Conservation (phyloP, 495 filamentous ascomycete species). For the Xylaria nigripes region DNA sequence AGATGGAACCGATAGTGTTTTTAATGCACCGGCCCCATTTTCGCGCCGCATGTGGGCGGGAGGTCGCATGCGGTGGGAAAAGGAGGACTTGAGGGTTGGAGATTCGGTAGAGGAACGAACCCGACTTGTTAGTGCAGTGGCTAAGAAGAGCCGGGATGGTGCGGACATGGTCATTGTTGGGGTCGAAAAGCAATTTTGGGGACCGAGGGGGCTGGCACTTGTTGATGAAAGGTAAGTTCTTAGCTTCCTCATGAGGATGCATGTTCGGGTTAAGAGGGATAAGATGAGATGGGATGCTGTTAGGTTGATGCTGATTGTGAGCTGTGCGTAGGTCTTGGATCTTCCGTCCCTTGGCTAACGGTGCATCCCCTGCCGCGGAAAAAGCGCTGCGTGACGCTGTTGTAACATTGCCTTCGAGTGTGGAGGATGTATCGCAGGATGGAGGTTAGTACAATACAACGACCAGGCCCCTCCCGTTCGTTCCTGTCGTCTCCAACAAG, state of each 20-base stretch:
- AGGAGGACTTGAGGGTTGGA: constrained; percentile 32
- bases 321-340: constrained; percentile 47
- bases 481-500: neutral
- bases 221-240: constrained; percentile 42
- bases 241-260: neutral
- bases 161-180: constrained; percentile 59
- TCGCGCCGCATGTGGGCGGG: constrained; percentile 66
- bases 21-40: constrained; percentile 51
- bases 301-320: neutral
- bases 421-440: constrained; percentile 8
- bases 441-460: neutral
- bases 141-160: constrained; percentile 46
- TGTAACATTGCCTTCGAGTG: constrained; percentile 6
- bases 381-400: neutral
- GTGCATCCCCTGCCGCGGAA: constrained; percentile 7
- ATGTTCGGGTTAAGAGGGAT: neutral
- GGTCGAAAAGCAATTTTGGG: constrained; percentile 52
- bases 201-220: constrained; percentile 42
- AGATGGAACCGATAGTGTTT: constrained; percentile 54
- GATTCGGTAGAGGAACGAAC: neutral
- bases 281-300: neutral
- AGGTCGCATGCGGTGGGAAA: constrained; percentile 46
- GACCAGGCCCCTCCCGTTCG: neutral
- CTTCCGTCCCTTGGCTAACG: constrained; percentile 43
- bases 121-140: constrained; percentile 22